A percentile compares a stretch with the other conserved stretches of the same genome.
Conservation (phyloP, 2,329 filamentous ascomycete genomes). For the Diaporthe amygdali region DNA sequence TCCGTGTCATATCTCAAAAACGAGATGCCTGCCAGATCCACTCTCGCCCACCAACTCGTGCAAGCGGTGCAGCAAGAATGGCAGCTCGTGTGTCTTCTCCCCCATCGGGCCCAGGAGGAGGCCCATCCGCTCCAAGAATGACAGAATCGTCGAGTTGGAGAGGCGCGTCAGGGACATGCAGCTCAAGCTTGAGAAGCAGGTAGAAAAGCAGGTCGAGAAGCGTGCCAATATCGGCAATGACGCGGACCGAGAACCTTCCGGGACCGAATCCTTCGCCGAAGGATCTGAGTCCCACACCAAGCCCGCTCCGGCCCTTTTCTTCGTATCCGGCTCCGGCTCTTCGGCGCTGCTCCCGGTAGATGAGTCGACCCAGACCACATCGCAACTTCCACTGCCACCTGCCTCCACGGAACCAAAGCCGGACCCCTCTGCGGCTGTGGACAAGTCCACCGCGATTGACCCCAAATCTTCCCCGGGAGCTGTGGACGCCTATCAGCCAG, state of each 20-base stretch:
- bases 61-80: constrained; percentile 24
- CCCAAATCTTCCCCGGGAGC: neutral
- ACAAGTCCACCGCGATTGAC: neutral
- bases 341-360: neutral
- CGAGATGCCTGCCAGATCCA: constrained; percentile 22
- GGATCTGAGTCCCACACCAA: neutral
- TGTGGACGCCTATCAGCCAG: neutral
- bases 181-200: constrained; percentile 21
- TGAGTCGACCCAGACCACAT: no score
- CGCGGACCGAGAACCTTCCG: neutral
- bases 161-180: constrained; percentile 25
- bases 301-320: neutral
- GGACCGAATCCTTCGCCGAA: neutral
- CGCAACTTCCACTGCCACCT: no score
- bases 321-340: neutral
- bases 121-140: constrained; percentile 24
- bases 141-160: constrained; percentile 25
- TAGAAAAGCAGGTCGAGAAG: constrained; percentile 2
- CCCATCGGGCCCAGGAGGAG: constrained; percentile 22
- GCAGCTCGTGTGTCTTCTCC: constrained; percentile 21
- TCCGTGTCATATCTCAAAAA: constrained; percentile 24
- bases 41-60: constrained; percentile 22
- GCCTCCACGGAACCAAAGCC: neutral
- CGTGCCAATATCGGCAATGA: neutral
- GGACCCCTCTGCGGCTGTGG: neutral